phyloP scores from a whole-genome alignment of 305 asterid species.

The Fraxinus sp. region DNA sequence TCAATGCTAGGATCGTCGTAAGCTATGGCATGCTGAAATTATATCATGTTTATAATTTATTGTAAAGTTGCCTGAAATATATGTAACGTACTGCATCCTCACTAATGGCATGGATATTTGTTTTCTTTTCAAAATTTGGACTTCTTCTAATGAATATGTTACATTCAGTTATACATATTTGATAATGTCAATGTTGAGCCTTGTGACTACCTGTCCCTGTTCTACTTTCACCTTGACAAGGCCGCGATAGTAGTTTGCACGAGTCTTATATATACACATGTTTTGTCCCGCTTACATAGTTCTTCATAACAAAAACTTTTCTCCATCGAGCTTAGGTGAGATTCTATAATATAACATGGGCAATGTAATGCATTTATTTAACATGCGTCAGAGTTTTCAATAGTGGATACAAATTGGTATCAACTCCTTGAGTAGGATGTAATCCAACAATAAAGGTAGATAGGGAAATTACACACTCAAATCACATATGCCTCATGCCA shows the following conservation, averaged over 20 bases:
- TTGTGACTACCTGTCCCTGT: neutral
- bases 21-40: neutral
- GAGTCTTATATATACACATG: neutral
- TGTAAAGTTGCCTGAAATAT: neutral
- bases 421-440: slow-evolving; percentile 43
- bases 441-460: slow-evolving; percentile 36
- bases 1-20: neutral
- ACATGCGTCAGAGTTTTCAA: neutral
- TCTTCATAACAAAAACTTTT: neutral
- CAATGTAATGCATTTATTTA: neutral
- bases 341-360: neutral
- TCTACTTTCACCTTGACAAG: neutral
- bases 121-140: neutral
- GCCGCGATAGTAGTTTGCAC: neutral
- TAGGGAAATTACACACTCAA: slow-evolving; percentile 50
- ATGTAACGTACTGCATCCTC: neutral
- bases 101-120: neutral
- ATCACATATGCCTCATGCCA: slow-evolving; percentile 62
- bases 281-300: neutral
- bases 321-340: neutral
- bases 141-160: neutral
- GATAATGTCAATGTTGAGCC: neutral
- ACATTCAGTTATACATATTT: neutral
- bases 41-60: neutral
- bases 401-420: slow-evolving; percentile 27